Base-by-base conservation (phyloP, 2,329 filamentous ascomycete genomes). In the Corynespora cassiicola region DNA sequence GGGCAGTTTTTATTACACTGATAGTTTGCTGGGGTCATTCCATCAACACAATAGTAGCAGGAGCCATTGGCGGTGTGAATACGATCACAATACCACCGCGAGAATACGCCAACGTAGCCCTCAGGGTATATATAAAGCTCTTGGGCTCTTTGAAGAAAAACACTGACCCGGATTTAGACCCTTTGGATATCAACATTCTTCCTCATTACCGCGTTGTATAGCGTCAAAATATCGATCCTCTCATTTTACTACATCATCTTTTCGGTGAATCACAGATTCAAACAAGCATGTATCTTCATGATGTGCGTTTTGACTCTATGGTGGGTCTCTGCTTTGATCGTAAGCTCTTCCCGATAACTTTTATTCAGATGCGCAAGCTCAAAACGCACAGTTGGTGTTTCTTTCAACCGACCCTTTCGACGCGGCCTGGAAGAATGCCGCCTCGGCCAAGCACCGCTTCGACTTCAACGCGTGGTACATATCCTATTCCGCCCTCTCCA, bases 401-500 rank as follows among this genome's bases (percentile, higher is more conserved):
- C 34, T 47, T 8, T 32, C 40, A 11, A 42, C 46, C 9, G 40
- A 47, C 14, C 49, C 49, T 3, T 31, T 52, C 36, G 31, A 41
- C 16, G 31, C 39, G 6, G 25, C 45, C 7, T 52, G 36, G 33
- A 35, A 42, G n/a, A 27, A 45, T 12, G 42, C 49, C 10, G 33
- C 42, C 7, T 23, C 21, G 10, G 45, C 46, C 12, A 39, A 39
- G 24, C 42, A 50, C 18, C 49, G 49, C 8, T 52, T 45, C 38
- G 19, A 52, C 17, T 52, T 45, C 41, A 47, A 52, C 35, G 27
- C 31, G 12, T 52, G 49, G 49, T 52, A 47, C 20, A 23, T 52
- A 8, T 34, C 36, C 12, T 50, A 50, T 31, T 42, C 39, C 2
- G 49, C 23, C 9, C 30, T 50, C n/a, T 42, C 36, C 18, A 43